Conservation (phyloP, 805 yeast species). For the Sungouiella thailandica region DNA sequence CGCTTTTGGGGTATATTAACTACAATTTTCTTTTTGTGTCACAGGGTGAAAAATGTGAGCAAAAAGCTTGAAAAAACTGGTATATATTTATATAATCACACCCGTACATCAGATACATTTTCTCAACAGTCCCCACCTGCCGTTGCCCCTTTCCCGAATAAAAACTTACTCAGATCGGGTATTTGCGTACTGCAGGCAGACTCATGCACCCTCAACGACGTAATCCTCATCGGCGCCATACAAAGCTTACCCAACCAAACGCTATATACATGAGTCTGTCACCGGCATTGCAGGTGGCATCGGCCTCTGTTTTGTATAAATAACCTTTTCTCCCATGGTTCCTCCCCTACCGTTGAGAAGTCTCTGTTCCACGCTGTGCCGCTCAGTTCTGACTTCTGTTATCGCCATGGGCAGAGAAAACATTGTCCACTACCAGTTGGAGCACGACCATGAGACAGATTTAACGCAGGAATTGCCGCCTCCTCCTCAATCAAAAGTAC, state of each 20-base stretch:
- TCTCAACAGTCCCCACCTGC: no score
- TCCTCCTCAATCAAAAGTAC: slow-evolving; percentile 1
- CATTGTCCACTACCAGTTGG: slow-evolving; percentile 35
- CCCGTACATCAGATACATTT: no score
- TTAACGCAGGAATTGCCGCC: slow-evolving; percentile 11
- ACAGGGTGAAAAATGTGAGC: no score
- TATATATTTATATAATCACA: no score
- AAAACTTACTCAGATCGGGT: no score
- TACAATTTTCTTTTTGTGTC: no score
- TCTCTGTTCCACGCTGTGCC: not conserved
- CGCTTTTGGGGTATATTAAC: no score
- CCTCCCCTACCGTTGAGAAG: not conserved
- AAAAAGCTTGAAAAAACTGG: no score
- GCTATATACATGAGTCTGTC: not conserved
- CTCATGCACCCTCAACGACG: not conserved
- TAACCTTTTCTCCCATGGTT: not conserved
- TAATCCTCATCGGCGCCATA: not conserved
- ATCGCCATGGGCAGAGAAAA: slow-evolving; percentile 37
- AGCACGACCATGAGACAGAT: slow-evolving; percentile 36
- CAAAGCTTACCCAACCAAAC: not conserved
- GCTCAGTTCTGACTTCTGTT: not conserved
- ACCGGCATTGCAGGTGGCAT: not conserved
- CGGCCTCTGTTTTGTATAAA: not conserved
- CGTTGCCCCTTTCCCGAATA: no score
- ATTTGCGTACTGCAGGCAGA: no score